These are phyloP conservation scores for Nakazawaea anatomiae DNA, from an alignment of 805 yeast species.

Conservation along the genomic window DNA sequence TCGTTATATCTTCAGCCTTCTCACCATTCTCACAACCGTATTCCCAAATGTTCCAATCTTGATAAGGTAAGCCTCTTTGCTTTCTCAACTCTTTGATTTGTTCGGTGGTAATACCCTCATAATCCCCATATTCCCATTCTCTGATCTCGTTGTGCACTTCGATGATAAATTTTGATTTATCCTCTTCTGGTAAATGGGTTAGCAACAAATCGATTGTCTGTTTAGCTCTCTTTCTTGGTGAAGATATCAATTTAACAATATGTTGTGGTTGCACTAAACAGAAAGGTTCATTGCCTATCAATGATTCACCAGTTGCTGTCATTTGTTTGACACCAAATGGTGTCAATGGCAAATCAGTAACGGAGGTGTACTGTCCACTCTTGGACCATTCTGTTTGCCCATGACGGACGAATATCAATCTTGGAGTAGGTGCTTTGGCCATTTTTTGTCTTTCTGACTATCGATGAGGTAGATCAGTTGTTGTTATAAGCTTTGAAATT, in stretches of 20 bases:
- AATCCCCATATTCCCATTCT: conserved; percentile 97
- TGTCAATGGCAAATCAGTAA: conserved; percentile 78
- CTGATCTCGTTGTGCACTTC: conserved; percentile 63
- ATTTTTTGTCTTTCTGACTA: conserved; percentile 5
- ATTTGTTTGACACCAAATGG: conserved; percentile 73
- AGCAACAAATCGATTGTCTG: conserved; percentile 66
- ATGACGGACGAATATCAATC: conserved; percentile 70
- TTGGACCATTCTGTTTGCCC: conserved; percentile 97
- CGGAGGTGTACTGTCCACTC: conserved; percentile 86
- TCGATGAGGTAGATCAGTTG: too few relatives aligned
- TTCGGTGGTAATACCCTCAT: conserved; percentile 74
- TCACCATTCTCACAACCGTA: conserved; percentile 96
- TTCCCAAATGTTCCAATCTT: conserved; percentile 76
- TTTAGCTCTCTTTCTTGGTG: conserved; percentile 79
- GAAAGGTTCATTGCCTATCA: conserved; percentile 51
- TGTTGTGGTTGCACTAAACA: conserved; percentile 57
- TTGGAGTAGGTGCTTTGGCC: conserved; percentile 43
- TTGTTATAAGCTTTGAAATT: too few relatives aligned
- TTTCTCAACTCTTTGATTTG: conserved; percentile 61
- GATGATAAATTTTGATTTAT: conserved; percentile 35
- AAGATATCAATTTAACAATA: conserved; percentile 61
- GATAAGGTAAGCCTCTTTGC: conserved; percentile 46
- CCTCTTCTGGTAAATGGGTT: conserved; percentile 37
- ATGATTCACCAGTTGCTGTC: conserved; percentile 61
- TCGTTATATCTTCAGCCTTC: conserved; percentile 54